Evolutionary conservation across 768 basidiomycete species (phyloP).

Genomic region (Neoboletus subvelutipes): DNA sequence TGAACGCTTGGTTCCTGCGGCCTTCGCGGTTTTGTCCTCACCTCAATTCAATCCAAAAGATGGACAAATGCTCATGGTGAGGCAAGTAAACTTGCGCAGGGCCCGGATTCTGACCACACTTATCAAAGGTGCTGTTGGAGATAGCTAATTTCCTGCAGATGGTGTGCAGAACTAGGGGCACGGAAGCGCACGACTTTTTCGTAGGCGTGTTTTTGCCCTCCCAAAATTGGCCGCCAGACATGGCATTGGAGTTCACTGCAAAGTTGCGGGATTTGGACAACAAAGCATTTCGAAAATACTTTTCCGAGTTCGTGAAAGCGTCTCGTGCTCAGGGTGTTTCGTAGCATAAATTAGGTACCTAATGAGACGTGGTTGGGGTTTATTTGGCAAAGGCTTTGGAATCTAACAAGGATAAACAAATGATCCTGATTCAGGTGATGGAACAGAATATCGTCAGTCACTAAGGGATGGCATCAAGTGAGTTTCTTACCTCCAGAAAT

Average conservation of each 20-base stretch:
- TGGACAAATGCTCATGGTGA: constrained; percentile 79
- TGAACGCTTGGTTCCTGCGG: constrained; percentile 75
- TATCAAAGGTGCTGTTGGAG: constrained; percentile 77
- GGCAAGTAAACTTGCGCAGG: constrained; percentile 26
- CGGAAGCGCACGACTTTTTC: constrained; percentile 83
- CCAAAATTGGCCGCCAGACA: constrained; percentile 81
- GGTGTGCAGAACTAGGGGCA: constrained; percentile 71
- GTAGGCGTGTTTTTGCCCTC: constrained; percentile 79
- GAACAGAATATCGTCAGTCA: constrained; percentile 13
- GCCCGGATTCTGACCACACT: not conserved
- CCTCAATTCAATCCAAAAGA: constrained; percentile 87
- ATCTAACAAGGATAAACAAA: constrained; percentile 36
- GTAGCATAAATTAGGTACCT: constrained; percentile 36
- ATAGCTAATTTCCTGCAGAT: constrained; percentile 83
- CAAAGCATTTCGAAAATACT: constrained; percentile 82
- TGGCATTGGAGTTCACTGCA: constrained; percentile 71
- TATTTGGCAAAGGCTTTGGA: constrained; percentile 34
- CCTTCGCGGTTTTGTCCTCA: constrained; percentile 77
- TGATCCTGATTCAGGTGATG: constrained; percentile 20
- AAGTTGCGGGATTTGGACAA: constrained; percentile 74
- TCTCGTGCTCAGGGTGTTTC: constrained; percentile 55
- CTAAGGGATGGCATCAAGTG: constrained; percentile 32
- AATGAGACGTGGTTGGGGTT: constrained; percentile 5
- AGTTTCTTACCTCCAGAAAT: constrained; percentile 3
- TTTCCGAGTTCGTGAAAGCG: constrained; percentile 77